Percentiles rank a stretch among this genome's conserved stretches.
These are phyloP conservation scores for Sequoiadendron giganteum DNA, from an alignment of 75 land plant genomes.

Conservation along the genomic window DNA sequence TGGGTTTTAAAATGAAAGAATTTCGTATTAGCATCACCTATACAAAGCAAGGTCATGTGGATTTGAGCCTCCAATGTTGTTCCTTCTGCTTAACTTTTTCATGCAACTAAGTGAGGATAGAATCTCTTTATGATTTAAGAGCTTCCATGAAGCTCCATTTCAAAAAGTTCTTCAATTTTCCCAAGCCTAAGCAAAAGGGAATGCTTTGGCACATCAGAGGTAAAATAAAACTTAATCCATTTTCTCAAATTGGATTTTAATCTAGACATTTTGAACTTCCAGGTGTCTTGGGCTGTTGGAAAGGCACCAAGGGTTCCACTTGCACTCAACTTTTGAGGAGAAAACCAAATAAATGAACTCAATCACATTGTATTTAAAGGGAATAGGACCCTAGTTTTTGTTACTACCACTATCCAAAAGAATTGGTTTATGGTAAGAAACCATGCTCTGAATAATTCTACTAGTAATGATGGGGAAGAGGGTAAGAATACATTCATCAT, in stretches of 20 bases:
- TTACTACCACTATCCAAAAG: background rate
- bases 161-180: no score
- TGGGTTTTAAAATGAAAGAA: background rate
- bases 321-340: background rate
- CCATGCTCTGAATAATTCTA: background rate
- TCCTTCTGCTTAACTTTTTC: no score
- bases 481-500: background rate
- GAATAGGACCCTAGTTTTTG: background rate
- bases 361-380: background rate
- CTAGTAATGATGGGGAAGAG: background rate
- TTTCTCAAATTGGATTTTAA: no score
- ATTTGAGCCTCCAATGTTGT: no score
- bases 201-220: no score
- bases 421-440: background rate
- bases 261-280: no score
- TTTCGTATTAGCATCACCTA: background rate
- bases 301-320: background rate
- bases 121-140: no score
- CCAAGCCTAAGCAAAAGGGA: no score
- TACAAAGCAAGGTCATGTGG: no score
- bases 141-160: no score
- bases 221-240: no score
- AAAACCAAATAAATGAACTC: background rate
- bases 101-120: no score
- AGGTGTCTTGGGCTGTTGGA: background rate